These are phyloP conservation scores for Mucor circinelloides DNA, from an alignment of 371 early-diverging fungal genomes.

Conservation along the genomic window DNA sequence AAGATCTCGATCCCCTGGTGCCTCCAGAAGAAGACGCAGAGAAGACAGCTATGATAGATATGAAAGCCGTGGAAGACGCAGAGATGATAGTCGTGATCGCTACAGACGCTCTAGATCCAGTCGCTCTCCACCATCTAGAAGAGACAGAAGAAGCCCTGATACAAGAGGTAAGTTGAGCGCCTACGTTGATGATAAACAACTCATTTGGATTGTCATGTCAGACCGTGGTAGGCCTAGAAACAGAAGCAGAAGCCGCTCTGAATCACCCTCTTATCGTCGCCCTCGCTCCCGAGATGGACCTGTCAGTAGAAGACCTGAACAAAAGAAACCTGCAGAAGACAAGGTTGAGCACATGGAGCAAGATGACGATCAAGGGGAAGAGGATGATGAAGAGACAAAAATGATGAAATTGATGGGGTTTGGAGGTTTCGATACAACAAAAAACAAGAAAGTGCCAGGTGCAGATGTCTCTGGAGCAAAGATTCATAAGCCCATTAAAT, in stretches of 20 bases:
- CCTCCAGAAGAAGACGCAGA: conserved; percentile 18
- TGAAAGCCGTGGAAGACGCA: conserved; percentile 6
- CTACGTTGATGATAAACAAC: background rate
- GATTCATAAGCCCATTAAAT: conserved; percentile 78
- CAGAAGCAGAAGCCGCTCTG: conserved; percentile 13
- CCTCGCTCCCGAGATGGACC: conserved; percentile 1
- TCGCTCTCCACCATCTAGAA: conserved; percentile 12
- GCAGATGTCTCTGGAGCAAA: conserved; percentile 69
- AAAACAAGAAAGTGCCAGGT: conserved; percentile 74
- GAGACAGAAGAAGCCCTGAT: conserved; percentile 16
- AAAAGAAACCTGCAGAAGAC: background rate
- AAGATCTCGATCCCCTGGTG: conserved; percentile 32
- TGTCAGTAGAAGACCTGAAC: background rate
- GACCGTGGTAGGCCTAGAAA: conserved; percentile 13
- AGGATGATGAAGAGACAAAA: conserved; percentile 49
- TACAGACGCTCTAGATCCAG: conserved; percentile 2
- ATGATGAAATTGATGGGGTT: conserved; percentile 83
- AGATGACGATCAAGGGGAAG: conserved; percentile 33
- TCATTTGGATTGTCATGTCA: background rate
- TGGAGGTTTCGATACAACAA: conserved; percentile 87
- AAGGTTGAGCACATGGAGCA: background rate
- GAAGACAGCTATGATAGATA: conserved; percentile 16
- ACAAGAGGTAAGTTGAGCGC: conserved; percentile 5
- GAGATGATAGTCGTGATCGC: background rate
- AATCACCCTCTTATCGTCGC: conserved; percentile 6